phyloP scores from a whole-genome alignment of 148 eudicot genomes.

The Cornus florida region DNA sequence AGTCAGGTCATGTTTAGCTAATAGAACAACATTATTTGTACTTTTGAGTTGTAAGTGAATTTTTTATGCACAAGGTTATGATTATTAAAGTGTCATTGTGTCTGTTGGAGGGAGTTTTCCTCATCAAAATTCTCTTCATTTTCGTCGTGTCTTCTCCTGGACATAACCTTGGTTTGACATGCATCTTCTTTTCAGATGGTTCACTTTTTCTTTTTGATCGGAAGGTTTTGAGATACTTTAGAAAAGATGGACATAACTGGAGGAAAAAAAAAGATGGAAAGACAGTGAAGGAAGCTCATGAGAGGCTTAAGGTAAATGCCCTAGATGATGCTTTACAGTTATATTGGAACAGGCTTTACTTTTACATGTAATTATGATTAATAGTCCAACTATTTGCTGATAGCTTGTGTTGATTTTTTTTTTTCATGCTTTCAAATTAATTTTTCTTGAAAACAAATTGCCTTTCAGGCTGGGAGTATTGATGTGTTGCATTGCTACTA shows the following conservation, averaged over 20 bases:
- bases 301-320: conserved; percentile 61
- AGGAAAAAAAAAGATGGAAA: conserved; percentile 80
- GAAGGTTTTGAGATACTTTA: conserved; percentile 85
- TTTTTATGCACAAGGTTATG: neutral
- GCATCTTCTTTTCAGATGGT: conserved; percentile 42
- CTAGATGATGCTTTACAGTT: neutral
- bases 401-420: neutral
- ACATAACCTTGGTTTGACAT: conserved; percentile 11
- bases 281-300: conserved; percentile 75
- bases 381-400: conserved; percentile 4
- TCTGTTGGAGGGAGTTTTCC: neutral
- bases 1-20: neutral
- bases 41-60: neutral
- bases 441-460: too few species aligned
- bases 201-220: conserved; percentile 80
- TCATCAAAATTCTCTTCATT: neutral
- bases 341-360: neutral
- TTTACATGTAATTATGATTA: neutral
- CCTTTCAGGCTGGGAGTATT: conserved; percentile 56
- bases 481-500: conserved; percentile 77
- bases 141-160: neutral
- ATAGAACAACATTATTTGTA: conserved; percentile 2
- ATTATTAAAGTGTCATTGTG: neutral
- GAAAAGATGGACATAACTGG: conserved; percentile 84
- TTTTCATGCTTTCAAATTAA: neutral